Percentiles rank a stretch among this genome's conserved stretches.
These are phyloP conservation scores for Zoysia japonica DNA, from an alignment of 176 grass and related monocot species.

Conservation along the genomic window DNA sequence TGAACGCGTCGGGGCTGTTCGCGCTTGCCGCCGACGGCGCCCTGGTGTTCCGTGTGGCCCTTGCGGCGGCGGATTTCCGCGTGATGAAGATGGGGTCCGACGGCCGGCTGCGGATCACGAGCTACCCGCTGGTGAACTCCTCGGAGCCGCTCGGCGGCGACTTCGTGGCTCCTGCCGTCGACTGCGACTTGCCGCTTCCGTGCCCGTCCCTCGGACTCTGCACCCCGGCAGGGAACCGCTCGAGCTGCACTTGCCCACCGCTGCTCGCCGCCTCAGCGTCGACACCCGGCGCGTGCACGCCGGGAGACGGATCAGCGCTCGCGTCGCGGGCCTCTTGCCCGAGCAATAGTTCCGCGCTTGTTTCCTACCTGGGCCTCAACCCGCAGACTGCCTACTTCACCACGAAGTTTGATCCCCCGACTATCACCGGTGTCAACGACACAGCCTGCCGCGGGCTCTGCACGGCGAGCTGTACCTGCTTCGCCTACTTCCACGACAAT, in stretches of 20 bases:
- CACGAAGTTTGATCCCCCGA: constrained; percentile 51
- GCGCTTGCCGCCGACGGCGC: constrained; percentile 36
- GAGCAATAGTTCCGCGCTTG: neutral
- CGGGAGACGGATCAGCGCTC: constrained; percentile 62
- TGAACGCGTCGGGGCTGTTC: constrained; percentile 64
- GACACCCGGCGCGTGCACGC: constrained; percentile 39
- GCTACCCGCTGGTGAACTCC: constrained; percentile 63
- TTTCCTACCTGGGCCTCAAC: constrained; percentile 52
- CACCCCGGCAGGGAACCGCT: constrained; percentile 35
- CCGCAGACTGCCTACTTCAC: constrained; percentile 55
- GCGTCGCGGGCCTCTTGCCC: constrained; percentile 47
- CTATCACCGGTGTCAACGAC: constrained; percentile 33
- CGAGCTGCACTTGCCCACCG: constrained; percentile 63
- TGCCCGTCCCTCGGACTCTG: constrained; percentile 66
- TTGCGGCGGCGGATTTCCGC: constrained; percentile 50
- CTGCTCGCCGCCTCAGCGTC: constrained; percentile 42
- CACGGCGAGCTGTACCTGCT: constrained; percentile 65
- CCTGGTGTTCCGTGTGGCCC: constrained; percentile 40
- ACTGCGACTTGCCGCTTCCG: constrained; percentile 65
- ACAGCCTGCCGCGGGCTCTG: constrained; percentile 60
- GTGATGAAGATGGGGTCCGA: constrained; percentile 51
- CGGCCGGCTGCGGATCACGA: constrained; percentile 56
- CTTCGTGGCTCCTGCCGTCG: constrained; percentile 53
- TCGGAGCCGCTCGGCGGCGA: constrained; percentile 38
- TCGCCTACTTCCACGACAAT: constrained; percentile 64